Evolutionary conservation across 192 early-diverging fungal genomes (phyloP), one percentile per base, ranked within the genome.

Genomic region (Rhizoclosmatium globosum): DNA sequence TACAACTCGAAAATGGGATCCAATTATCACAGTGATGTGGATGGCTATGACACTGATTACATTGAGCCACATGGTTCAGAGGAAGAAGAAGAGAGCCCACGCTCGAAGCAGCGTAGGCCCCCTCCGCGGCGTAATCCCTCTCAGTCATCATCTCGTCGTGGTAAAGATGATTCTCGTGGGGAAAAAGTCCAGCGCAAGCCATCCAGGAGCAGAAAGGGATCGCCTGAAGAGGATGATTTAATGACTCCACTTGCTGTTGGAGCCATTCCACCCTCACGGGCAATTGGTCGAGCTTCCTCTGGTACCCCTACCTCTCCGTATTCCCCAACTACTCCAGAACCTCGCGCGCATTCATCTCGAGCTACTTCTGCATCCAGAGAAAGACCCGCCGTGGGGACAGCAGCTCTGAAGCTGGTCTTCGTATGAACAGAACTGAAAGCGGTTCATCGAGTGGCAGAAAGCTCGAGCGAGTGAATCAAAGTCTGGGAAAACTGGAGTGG

Each of bases 1-100:
- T 13, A 7, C 50, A 13, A 53, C 1, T 53, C 50, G 9, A 17
- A 17, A 7, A 53, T 53, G 50, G 50, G 50, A 7, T n/a, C 39
- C 19, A 43, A 17, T 7, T 68, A 68, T 43, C 31, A 31, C 31
- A 19, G 39, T 38, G 17, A 44, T 17, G 4, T 2, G 7, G 69
- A 71, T 56, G 69, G 47, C 44, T 71, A 71, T 46, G 69, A 71
- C 15, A 56, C 69, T 1, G 69, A 71, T 56, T 71, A 43, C 41
- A 44, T 71, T n/a, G 67, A 68, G 9, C 31, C 31, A 31, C 31
- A 31, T 31, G 19, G 17, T 46, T 13, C 47, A 45, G 21, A 56
- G 23, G 44, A 57, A 17, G 45, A 68, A 47, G 50, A 44, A 17
- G 47, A 17, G 50, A n/a, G 19, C 11, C 69, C 69, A 15, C 15